These are phyloP conservation scores for Plantago ovata DNA, from an alignment of 257 asterid genomes.

Conservation along the genomic window DNA sequence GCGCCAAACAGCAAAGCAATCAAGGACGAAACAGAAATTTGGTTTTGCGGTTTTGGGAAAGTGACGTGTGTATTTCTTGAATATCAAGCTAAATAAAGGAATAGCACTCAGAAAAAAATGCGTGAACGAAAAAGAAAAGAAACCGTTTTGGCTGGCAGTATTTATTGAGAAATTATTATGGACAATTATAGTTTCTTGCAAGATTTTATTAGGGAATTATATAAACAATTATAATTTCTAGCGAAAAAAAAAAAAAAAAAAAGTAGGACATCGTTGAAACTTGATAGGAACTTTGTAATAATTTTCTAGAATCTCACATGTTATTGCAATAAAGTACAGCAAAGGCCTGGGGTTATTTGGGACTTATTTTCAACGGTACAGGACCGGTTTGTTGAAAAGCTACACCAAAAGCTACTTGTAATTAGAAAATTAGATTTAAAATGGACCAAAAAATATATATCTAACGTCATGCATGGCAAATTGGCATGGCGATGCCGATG, in stretches of 20 bases:
- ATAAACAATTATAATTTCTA: too few relatives aligned
- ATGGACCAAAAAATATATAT: too few relatives aligned
- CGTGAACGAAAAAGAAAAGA: too few relatives aligned
- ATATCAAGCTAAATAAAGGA: slow-evolving; percentile 17
- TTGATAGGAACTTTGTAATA: background rate
- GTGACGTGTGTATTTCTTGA: slow-evolving; percentile 37
- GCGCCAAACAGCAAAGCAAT: background rate
- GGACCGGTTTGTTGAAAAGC: background rate
- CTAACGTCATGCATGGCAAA: too few relatives aligned
- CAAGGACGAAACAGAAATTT: slow-evolving; percentile 24
- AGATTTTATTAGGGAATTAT: too few relatives aligned
- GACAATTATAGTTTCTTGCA: slow-evolving; percentile 6
- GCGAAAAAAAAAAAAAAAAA: background rate
- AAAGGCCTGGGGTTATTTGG: too few relatives aligned
- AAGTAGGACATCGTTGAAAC: background rate
- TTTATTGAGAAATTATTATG: too few relatives aligned
- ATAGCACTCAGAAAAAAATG: slow-evolving; percentile 4
- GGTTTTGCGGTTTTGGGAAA: slow-evolving; percentile 20
- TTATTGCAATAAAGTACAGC: background rate
- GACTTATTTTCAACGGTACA: background rate
- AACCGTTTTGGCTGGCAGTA: background rate
- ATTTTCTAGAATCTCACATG: slow-evolving; percentile 5
- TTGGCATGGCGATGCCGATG: too few relatives aligned
- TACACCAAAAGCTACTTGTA: too few relatives aligned
- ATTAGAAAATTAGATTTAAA: too few relatives aligned